Base-by-base conservation (phyloP, 768 basidiomycete genomes). In the Boletellus sp. region DNA sequence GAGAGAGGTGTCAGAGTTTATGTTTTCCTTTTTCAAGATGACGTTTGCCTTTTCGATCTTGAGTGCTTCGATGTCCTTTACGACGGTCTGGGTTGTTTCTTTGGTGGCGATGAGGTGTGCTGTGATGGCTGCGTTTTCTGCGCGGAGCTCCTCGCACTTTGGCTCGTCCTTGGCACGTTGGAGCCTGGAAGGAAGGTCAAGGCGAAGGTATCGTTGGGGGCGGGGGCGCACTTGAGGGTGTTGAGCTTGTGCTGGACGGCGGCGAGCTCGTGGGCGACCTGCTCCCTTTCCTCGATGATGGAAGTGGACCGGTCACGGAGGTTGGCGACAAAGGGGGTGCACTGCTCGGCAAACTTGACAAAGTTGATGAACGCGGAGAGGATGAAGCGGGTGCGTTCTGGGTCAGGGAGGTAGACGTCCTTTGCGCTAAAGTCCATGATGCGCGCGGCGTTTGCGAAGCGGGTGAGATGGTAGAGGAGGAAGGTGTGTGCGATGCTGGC, bases 291-390 rank as follows among this genome's bases (percentile, higher is more conserved):
- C 28, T 80, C 68, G 42, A 80, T 71, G 23, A 87, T 60, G 12
- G 74, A 66, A 16, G 80, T 68, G 11, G 83, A 84, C 50, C 77
- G 73, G 12, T 83, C 79, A 37, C 82, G 78, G 22, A 93, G 69
- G n/a, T 77, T 74, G 48, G 73, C 73, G 16, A 87, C 73, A 52
- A 87, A 83, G 3, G 75, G 67, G 35, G 78, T 74, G 57, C 82
- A 84, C 56, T 90, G 87, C 57, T 85, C 87, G 13, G 83, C 84
- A 66, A 94, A 95, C 68, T 90, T 91, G 68, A 92, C 81, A 65
- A 94, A 91, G 70, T 96, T 96, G 74, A 94, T 90, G 57, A 95
- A 87, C 3, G 87, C 91, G 32, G 90, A 90, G 54, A 96, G 78
- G 35, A 88, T 74, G 45, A 79, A 75, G 24, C 85, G 76, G 0